Conservation (phyloP, 1,284 basidiomycete genomes). For the Cystobasidium slooffiae region DNA sequence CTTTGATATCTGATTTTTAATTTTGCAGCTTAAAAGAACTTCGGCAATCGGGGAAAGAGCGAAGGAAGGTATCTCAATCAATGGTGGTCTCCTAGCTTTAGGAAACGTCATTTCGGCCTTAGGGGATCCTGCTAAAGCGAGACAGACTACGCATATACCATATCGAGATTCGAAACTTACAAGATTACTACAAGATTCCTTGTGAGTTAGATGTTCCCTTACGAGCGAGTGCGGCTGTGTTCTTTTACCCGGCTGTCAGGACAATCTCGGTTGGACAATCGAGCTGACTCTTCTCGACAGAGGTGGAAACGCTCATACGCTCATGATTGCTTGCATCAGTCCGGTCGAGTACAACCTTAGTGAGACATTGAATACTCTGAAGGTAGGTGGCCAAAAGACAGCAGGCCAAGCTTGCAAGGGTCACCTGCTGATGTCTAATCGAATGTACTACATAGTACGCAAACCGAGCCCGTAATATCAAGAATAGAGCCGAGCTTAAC, state of each 20-base stretch:
- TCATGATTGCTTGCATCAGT: slow-evolving; percentile 98
- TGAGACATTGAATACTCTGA: slow-evolving; percentile 95
- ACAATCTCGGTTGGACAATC: background rate
- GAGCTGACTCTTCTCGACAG: slow-evolving; percentile 3
- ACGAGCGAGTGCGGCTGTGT: background rate
- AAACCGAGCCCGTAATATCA: slow-evolving; percentile 95
- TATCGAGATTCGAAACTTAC: slow-evolving; percentile 98
- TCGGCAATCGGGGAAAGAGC: slow-evolving; percentile 91
- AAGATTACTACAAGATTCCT: slow-evolving; percentile 88
- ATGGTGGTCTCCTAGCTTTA: slow-evolving; percentile 91
- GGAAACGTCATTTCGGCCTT: slow-evolving; percentile 98
- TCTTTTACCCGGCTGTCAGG: background rate
- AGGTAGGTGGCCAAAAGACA: slow-evolving; percentile 55
- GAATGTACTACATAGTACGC: slow-evolving; percentile 66
- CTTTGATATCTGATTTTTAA: slow-evolving; percentile 1
- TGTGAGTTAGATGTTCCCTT: slow-evolving; percentile 56
- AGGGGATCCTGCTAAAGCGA: slow-evolving; percentile 77
- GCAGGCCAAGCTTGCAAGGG: no score
- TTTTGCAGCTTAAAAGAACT: slow-evolving; percentile 78
- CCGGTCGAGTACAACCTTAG: slow-evolving; percentile 92
- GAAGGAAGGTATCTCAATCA: slow-evolving; percentile 96
- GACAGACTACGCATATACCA: slow-evolving; percentile 71
- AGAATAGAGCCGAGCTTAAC: slow-evolving; percentile 89
- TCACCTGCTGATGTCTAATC: background rate
- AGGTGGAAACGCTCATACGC: slow-evolving; percentile 96